These are phyloP conservation scores for Suillus weaverae DNA, from an alignment of 768 basidiomycete species.

Conservation along the genomic window DNA sequence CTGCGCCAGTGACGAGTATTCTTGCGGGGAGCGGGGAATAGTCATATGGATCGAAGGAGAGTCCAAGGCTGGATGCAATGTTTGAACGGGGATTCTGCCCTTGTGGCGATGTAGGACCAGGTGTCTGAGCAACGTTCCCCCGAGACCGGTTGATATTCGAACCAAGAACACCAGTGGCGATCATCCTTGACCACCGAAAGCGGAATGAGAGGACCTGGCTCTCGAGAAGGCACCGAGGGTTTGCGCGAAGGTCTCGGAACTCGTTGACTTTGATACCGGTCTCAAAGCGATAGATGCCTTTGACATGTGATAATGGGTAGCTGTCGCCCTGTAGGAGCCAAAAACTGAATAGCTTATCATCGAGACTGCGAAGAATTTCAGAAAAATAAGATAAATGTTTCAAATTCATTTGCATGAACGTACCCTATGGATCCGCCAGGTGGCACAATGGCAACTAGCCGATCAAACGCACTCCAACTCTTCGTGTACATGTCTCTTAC, in stretches of 20 bases:
- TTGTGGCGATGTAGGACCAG: slow-evolving; percentile 23
- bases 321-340: slow-evolving; percentile 83
- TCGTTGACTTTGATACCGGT: slow-evolving; percentile 86
- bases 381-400: slow-evolving; percentile 5
- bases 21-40: slow-evolving; percentile 61
- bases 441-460: slow-evolving; percentile 86
- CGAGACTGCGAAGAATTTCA: slow-evolving; percentile 51
- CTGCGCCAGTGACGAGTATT: slow-evolving; percentile 73
- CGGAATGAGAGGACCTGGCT: slow-evolving; percentile 81
- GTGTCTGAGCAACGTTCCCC: slow-evolving; percentile 31
- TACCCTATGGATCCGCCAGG: slow-evolving; percentile 88
- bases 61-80: slow-evolving; percentile 47
- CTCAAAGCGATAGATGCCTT: slow-evolving; percentile 86
- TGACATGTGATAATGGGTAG: slow-evolving; percentile 73
- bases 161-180: slow-evolving; percentile 67
- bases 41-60: slow-evolving; percentile 82
- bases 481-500: slow-evolving; percentile 92
- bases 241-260: slow-evolving; percentile 85
- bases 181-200: slow-evolving; percentile 76
- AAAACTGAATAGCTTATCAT: slow-evolving; percentile 90
- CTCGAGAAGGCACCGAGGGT: slow-evolving; percentile 84
- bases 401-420: slow-evolving; percentile 24
- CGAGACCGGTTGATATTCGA: slow-evolving; percentile 32
- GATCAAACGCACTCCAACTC: slow-evolving; percentile 90
- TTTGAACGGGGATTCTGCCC: slow-evolving; percentile 17